Base-by-base conservation (phyloP, 108 stramenopile genomes). In the Pseudonitzschia multistriata region DNA sequence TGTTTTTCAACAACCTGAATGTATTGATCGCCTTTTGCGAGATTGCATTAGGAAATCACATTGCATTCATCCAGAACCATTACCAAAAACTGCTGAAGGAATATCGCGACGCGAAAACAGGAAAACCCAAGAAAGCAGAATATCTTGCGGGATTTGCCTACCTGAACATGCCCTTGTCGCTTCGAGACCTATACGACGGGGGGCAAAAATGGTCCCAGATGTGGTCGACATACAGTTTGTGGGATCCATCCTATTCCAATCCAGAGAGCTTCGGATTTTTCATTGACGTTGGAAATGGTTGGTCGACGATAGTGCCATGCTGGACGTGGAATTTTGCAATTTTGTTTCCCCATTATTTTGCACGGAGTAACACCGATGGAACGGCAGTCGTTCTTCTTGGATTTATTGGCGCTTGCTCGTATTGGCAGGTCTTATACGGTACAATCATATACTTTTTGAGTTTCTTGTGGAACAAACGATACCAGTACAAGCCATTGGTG, bases 241-340 rank as follows among this genome's bases (percentile, higher is more conserved):
- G 85, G 64, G 88, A 93, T 77, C 91, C 91, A 17, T 85, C 84
- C 14, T 93, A 93, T 76, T 86, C 87, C 42, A 93, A 93, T 80
- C 72, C 84, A 15, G 91, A 93, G 77, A 80, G 83, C 14, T 93
- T 89, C 72, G 91, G 91, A 50, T 93, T 93, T 62, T 93, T 93
- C 71, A 88, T 93, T 40, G 91, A 93, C 72, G 81, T 90, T 67
- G 91, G 91, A 29, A 93, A 93, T 71, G 91, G 91, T 1, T 78
- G 83, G 80, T 81, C 87, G 6, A 93, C 91, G 27, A 87, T 93
- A 29, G 79, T 79, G 34, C 88, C 91, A 17, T 86, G 85, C 40
- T 30, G 89, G 36, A 68, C 88, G 50, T 77, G 88, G 84, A 90
- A 88, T 76, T 53, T 65, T 27, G 91, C 88, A 19, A 88, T 90